phyloP scores from a whole-genome alignment of 78 protist species.

The Planoprotostelium fungivorum region DNA sequence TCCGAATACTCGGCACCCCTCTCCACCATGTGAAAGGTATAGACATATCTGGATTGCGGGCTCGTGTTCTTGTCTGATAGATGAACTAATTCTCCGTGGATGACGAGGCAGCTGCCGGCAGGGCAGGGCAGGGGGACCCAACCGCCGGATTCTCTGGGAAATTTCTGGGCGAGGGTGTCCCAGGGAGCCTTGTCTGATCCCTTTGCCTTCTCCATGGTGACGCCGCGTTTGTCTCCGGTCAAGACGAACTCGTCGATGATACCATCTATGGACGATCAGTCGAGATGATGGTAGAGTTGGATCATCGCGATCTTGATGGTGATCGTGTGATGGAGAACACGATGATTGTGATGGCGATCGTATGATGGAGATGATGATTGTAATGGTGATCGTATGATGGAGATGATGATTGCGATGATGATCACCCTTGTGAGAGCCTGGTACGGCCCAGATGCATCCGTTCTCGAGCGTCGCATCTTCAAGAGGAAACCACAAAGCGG shows the following conservation, averaged over 20 bases:
- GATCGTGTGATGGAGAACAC: no score
- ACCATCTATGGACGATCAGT: neutral
- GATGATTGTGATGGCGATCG: no score
- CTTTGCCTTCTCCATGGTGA: neutral
- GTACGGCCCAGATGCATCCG: slow-evolving; percentile 49
- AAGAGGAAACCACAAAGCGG: slow-evolving; percentile 52
- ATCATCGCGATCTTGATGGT: no score
- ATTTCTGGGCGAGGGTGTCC: neutral
- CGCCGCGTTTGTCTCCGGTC: neutral
- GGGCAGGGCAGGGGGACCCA: neutral
- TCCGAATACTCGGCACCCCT: neutral
- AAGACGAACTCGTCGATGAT: neutral
- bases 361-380: no score
- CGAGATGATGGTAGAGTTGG: no score
- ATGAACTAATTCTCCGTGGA: neutral
- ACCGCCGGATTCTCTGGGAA: neutral
- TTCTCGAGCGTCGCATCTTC: slow-evolving; percentile 43
- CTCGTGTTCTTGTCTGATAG: neutral
- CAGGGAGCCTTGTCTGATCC: neutral
- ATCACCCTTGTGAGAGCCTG: slow-evolving; percentile 56
- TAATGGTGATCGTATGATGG: no score
- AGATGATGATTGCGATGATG: neutral
- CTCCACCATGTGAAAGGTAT: neutral
- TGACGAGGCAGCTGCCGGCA: neutral
- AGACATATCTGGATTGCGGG: neutral